Evolutionary conservation across 352 stramenopile species (phyloP).

Genomic region (Globisporangium apiculatum): DNA sequence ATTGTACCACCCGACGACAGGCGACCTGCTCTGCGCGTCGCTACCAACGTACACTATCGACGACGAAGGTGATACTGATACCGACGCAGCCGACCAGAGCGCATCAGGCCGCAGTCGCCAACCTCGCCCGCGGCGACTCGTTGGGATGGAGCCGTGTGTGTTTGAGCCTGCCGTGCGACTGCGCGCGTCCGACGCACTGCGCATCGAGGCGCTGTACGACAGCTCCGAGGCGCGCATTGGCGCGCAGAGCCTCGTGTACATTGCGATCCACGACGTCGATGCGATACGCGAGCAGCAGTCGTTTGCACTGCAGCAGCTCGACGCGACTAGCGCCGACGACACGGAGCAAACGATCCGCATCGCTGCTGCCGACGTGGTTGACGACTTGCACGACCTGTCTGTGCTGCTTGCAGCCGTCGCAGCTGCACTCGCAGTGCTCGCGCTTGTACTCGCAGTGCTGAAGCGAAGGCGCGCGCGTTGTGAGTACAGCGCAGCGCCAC

Average conservation of each 20-base stretch:
- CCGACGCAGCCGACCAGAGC: too few species aligned
- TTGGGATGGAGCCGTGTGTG: slow-evolving; percentile 6
- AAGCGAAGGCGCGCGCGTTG: not conserved
- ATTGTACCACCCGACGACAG: not conserved
- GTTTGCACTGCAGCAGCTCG: not conserved
- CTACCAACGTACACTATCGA: not conserved
- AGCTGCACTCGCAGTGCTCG: not conserved
- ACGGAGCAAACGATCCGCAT: not conserved
- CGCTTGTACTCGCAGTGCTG: not conserved
- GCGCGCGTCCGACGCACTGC: not conserved
- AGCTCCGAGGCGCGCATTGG: slow-evolving; percentile 8
- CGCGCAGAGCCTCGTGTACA: slow-evolving; percentile 6
- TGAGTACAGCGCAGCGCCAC: not conserved
- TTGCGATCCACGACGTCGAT: slow-evolving; percentile 8
- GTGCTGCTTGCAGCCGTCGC: not conserved
- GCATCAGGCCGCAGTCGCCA: not conserved
- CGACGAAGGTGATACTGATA: too few species aligned
- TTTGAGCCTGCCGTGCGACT: slow-evolving; percentile 1
- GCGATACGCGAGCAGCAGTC: not conserved
- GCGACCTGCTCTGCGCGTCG: slow-evolving; percentile 3
- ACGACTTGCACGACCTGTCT: slow-evolving; percentile 5
- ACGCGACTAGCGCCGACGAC: not conserved
- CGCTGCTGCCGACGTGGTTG: slow-evolving; percentile 5
- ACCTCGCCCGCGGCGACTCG: not conserved
- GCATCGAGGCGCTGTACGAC: slow-evolving; percentile 9